Percentiles rank a stretch among this genome's conserved stretches.
phyloP scores from a whole-genome alignment of 768 basidiomycete species.

The Boletus tylopilopsis region DNA sequence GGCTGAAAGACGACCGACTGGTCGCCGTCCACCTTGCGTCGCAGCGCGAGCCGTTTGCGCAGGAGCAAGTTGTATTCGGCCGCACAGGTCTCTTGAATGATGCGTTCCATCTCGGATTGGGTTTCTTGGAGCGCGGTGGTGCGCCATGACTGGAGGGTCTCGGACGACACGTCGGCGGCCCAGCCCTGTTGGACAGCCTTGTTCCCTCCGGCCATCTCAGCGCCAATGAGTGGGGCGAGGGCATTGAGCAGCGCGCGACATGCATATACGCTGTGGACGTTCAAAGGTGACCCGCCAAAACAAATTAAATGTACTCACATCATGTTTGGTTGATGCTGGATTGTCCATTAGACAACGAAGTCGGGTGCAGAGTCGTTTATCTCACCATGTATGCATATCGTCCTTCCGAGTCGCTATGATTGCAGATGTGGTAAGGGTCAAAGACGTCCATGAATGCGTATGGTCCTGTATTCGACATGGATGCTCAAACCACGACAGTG shows the following conservation, averaged over 20 bases:
- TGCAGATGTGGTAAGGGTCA: slow-evolving; percentile 83
- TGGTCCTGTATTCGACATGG: slow-evolving; percentile 51
- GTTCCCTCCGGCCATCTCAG: slow-evolving; percentile 58
- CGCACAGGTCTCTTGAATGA: slow-evolving; percentile 56
- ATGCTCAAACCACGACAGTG: not conserved
- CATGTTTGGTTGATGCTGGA: slow-evolving; percentile 71
- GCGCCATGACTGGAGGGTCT: slow-evolving; percentile 60
- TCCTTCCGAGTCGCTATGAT: slow-evolving; percentile 77
- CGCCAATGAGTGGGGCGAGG: slow-evolving; percentile 82
- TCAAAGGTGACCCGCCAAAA: not conserved
- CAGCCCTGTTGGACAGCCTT: slow-evolving; percentile 53
- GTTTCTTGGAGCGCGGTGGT: slow-evolving; percentile 49
- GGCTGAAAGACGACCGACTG: slow-evolving; percentile 58
- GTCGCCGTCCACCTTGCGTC: slow-evolving; percentile 52
- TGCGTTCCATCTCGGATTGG: slow-evolving; percentile 57
- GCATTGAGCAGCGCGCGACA: slow-evolving; percentile 72
- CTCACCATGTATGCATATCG: slow-evolving; percentile 68
- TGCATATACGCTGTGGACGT: slow-evolving; percentile 61
- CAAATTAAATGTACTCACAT: slow-evolving; percentile 47
- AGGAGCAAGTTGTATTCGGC: slow-evolving; percentile 65
- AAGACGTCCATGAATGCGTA: slow-evolving; percentile 96
- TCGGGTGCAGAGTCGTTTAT: not conserved
- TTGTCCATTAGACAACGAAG: slow-evolving; percentile 1
- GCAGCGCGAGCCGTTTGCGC: slow-evolving; percentile 80
- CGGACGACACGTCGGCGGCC: slow-evolving; percentile 50